A percentile compares a stretch with the other conserved stretches of the same genome.
Conservation (phyloP, 179 eudicot genomes). For the Spergularia azorica region DNA sequence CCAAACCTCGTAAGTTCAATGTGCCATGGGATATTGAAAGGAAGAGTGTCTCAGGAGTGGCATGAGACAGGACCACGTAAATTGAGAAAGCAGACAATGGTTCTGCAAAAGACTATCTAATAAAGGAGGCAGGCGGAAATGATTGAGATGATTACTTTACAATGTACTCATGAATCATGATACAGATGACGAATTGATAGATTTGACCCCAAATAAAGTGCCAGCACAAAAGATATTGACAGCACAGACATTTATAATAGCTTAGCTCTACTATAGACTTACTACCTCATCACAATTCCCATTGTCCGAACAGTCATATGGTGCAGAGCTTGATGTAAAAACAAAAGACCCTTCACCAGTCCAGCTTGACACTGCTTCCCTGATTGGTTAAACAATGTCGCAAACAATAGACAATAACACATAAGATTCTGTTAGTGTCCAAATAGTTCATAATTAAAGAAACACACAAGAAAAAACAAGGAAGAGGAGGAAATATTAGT, state of each 20-base stretch:
- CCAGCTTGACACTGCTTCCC: slow-evolving; percentile 81
- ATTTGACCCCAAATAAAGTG: background rate
- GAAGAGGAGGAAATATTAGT: background rate
- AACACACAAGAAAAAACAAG: background rate
- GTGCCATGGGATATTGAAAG: background rate
- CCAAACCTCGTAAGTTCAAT: background rate
- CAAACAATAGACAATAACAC: background rate
- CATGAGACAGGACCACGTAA: background rate
- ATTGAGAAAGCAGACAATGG: background rate
- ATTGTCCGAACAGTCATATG: slow-evolving; percentile 77
- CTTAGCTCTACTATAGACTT: slow-evolving; percentile 13
- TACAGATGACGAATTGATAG: background rate
- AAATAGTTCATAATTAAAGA: background rate
- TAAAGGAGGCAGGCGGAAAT: background rate
- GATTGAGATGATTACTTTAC: background rate
- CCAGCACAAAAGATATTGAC: background rate
- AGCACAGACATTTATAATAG: background rate
- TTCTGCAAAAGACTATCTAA: background rate
- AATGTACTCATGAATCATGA: background rate
- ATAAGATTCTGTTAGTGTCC: background rate
- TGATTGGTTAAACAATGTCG: slow-evolving; percentile 24
- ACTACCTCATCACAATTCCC: slow-evolving; percentile 82
- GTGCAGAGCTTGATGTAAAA: slow-evolving; percentile 91
- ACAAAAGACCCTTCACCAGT: slow-evolving; percentile 79
- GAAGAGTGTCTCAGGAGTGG: background rate